Conservation (phyloP, 495 filamentous ascomycete species). For the Penicillium taxi region DNA sequence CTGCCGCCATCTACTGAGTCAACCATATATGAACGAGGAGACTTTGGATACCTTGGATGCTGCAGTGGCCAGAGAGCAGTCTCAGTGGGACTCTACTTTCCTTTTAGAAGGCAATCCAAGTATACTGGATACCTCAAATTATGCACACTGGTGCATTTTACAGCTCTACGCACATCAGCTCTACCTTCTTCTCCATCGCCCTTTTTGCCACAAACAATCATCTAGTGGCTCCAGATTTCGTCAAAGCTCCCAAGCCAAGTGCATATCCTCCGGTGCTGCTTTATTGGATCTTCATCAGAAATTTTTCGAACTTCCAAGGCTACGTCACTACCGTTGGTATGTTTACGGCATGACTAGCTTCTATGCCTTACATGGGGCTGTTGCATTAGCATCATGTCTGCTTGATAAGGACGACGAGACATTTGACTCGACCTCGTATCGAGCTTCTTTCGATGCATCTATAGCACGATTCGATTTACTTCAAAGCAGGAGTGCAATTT, state of each 20-base stretch:
- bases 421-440: too few relatives aligned
- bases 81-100: slow-evolving; percentile 12
- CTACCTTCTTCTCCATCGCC: slow-evolving; percentile 16
- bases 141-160: slow-evolving; percentile 17
- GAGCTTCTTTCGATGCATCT: background rate
- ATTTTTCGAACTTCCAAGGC: slow-evolving; percentile 11
- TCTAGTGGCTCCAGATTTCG: slow-evolving; percentile 1
- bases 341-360: slow-evolving; percentile 13
- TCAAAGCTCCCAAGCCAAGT: slow-evolving; percentile 8
- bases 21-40: background rate
- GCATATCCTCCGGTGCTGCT: slow-evolving; percentile 6
- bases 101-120: slow-evolving; percentile 10
- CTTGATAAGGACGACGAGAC: background rate
- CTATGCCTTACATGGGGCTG: slow-evolving; percentile 13
- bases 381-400: slow-evolving; percentile 15
- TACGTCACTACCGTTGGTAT: slow-evolving; percentile 12
- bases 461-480: slow-evolving; percentile 1
- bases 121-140: slow-evolving; percentile 11
- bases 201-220: slow-evolving; percentile 7
- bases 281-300: slow-evolving; percentile 11
- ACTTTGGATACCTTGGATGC: slow-evolving; percentile 4
- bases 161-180: slow-evolving; percentile 19
- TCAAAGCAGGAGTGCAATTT: slow-evolving; percentile 7
- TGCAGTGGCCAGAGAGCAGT: slow-evolving; percentile 10
- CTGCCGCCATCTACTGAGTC: slow-evolving; percentile 11